Conservation (phyloP, 2,329 filamentous ascomycete species). For the Aureobasidium lini region DNA sequence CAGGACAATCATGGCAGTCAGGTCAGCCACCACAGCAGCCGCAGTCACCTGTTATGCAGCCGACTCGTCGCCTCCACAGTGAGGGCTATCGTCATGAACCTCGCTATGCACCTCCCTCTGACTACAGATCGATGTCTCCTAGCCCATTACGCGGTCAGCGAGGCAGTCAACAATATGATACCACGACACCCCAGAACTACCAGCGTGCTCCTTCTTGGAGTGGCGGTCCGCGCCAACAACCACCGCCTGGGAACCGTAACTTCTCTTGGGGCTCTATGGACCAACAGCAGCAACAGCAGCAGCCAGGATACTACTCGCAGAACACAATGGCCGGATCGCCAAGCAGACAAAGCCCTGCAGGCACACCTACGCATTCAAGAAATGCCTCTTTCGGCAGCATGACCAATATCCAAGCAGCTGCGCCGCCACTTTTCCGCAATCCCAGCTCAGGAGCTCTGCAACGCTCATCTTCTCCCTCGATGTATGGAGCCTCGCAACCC, state of each 20-base stretch:
- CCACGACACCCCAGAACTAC: not conserved
- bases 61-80: slow-evolving; percentile 18
- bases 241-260: not conserved
- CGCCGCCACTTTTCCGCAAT: slow-evolving; percentile 2
- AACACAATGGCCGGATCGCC: not conserved
- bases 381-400: not conserved
- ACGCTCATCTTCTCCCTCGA: not conserved
- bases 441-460: not conserved
- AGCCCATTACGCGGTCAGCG: slow-evolving; percentile 7
- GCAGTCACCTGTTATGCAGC: not conserved
- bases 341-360: not conserved
- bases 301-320: not conserved
- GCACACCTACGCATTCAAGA: slow-evolving; percentile 1
- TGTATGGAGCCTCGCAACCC: slow-evolving; percentile 2
- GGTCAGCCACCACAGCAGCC: not conserved
- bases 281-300: not conserved
- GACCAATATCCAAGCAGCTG: not conserved
- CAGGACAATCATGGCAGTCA: not conserved
- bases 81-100: slow-evolving; percentile 15
- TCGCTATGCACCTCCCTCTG: not conserved
- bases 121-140: slow-evolving; percentile 10
- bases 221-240: not conserved
- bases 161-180: slow-evolving; percentile 8
- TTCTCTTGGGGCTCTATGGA: not conserved
- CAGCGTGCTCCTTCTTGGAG: not conserved